These are phyloP conservation scores for Pichia occidentalis DNA, from an alignment of 805 yeast genomes.

Conservation along the genomic window DNA sequence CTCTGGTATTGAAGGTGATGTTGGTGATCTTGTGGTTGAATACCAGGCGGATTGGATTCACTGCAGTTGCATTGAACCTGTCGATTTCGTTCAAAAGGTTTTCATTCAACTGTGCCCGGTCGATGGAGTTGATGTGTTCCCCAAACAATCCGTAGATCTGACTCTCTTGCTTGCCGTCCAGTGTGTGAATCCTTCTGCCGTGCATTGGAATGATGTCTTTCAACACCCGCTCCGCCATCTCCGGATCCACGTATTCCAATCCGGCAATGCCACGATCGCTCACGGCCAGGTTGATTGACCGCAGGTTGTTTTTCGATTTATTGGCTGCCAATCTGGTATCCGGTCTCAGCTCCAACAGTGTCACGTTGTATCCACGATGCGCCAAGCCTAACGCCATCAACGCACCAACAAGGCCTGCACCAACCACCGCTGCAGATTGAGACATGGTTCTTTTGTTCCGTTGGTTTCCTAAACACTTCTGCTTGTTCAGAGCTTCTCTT, in stretches of 20 bases:
- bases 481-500: background rate
- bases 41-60: constrained; percentile 32
- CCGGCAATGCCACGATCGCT: constrained; percentile 77
- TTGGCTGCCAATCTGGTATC: constrained; percentile 47
- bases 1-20: constrained; percentile 19
- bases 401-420: constrained; percentile 90
- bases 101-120: constrained; percentile 63
- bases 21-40: constrained; percentile 54
- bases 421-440: constrained; percentile 54
- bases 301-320: constrained; percentile 25
- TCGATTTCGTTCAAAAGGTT: constrained; percentile 59
- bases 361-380: constrained; percentile 63
- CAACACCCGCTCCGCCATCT: constrained; percentile 50
- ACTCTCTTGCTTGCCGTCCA: constrained; percentile 52
- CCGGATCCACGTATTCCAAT: constrained; percentile 51
- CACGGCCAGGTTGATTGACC: constrained; percentile 86
- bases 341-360: constrained; percentile 60
- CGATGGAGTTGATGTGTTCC: constrained; percentile 80
- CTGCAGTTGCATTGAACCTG: constrained; percentile 26
- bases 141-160: constrained; percentile 79
- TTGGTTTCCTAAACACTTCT: background rate
- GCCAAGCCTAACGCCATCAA: constrained; percentile 76
- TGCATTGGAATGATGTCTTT: constrained; percentile 71
- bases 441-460: constrained; percentile 9
- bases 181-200: constrained; percentile 84